These are phyloP conservation scores for Neopestalotiopsis rosae DNA, from an alignment of 2,329 filamentous ascomycete species.

Conservation along the genomic window DNA sequence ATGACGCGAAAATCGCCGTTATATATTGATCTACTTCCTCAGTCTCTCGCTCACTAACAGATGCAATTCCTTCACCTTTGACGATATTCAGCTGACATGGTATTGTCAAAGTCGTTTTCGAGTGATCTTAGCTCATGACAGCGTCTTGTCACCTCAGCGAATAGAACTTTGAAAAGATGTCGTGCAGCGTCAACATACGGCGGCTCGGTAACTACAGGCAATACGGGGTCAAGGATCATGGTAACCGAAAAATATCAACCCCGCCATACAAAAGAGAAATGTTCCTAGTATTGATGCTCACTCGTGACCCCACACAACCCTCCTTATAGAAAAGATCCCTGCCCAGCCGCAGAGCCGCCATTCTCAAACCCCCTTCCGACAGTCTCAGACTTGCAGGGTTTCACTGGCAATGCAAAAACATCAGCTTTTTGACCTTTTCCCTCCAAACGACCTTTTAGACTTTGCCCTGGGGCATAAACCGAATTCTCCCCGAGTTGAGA, in stretches of 20 bases:
- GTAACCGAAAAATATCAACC: neutral
- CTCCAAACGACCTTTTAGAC: neutral
- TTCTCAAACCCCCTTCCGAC: constrained; percentile 19
- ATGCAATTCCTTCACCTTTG: too few species aligned
- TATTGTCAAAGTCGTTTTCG: too few species aligned
- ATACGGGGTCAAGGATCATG: constrained; percentile 7
- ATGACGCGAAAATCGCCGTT: too few species aligned
- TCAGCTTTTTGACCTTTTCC: neutral
- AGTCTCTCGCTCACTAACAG: too few species aligned
- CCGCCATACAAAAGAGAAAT: constrained; percentile 2
- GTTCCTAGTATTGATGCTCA: neutral
- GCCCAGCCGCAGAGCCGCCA: constrained; percentile 14
- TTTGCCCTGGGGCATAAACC: neutral
- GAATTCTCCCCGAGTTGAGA: neutral
- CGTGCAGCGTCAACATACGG: neutral
- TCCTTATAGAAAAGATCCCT: constrained; percentile 2
- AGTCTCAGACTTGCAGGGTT: constrained; percentile 19
- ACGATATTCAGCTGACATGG: too few species aligned
- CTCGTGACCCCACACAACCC: constrained; percentile 5
- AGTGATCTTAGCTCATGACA: too few species aligned
- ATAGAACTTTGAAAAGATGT: neutral
- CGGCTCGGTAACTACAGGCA: constrained; percentile 1
- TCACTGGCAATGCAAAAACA: constrained; percentile 14
- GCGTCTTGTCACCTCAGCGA: too few species aligned
- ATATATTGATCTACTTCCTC: too few species aligned